Evolutionary conservation across 139 green algal species (phyloP).

Genomic region (Ostreobium quekettii): DNA sequence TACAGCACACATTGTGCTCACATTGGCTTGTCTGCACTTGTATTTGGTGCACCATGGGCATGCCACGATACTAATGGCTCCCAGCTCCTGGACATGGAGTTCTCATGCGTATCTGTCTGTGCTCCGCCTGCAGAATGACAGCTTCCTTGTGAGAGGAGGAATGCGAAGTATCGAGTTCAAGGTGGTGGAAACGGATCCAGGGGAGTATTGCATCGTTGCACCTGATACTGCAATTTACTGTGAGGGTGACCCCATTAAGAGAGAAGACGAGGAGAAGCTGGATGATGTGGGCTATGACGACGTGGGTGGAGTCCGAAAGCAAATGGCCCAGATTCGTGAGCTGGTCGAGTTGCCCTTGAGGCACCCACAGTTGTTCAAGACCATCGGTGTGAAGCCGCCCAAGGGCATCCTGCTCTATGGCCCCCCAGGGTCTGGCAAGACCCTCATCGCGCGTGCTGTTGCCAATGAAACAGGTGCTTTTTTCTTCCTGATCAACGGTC

Average conservation of each 20-base stretch:
- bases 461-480: constrained; percentile 21
- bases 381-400: constrained; percentile 31
- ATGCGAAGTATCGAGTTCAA: constrained; percentile 99
- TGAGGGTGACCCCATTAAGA: not conserved
- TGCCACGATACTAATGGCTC: too few species aligned
- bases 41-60: too few species aligned
- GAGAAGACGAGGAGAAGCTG: not conserved
- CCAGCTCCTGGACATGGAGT: too few species aligned
- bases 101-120: too few species aligned
- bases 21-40: too few species aligned
- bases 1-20: too few species aligned
- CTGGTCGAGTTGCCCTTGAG: constrained; percentile 81
- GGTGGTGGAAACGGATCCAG: constrained; percentile 24
- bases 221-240: not conserved
- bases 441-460: constrained; percentile 45
- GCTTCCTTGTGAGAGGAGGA: constrained; percentile 91
- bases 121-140: constrained; percentile 88
- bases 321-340: constrained; percentile 79
- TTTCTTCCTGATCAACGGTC: not conserved
- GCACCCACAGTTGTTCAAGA: constrained; percentile 68
- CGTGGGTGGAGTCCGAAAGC: not conserved
- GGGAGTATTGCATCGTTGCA: not conserved
- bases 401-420: constrained; percentile 73
- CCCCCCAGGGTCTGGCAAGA: constrained; percentile 78
- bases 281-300: constrained; percentile 3